Percentiles rank a stretch among this genome's conserved stretches.
phyloP scores from a whole-genome alignment of 352 stramenopile species.

The Peronospora belbahrii region DNA sequence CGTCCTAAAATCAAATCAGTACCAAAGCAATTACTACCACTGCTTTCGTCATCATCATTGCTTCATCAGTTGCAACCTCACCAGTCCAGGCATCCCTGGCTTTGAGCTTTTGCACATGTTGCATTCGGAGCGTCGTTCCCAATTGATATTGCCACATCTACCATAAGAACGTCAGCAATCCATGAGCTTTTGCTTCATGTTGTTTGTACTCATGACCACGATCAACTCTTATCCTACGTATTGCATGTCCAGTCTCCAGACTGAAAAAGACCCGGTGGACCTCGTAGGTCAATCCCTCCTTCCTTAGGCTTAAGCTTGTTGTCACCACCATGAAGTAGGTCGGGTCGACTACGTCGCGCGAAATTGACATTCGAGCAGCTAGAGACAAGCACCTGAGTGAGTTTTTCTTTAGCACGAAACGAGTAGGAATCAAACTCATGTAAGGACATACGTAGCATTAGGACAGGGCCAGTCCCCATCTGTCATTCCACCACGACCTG shows the following conservation, averaged over 20 bases:
- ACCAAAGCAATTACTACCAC: not conserved
- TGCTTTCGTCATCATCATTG: not conserved
- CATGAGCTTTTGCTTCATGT: no score
- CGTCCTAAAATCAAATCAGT: constrained; percentile 34
- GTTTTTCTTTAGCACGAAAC: not conserved
- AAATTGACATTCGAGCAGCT: constrained; percentile 85
- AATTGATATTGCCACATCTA: constrained; percentile 84
- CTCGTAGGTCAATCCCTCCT: constrained; percentile 31
- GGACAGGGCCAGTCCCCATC: constrained; percentile 76
- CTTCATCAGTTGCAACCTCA: constrained; percentile 15
- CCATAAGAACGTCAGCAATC: not conserved
- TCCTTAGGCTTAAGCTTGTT: constrained; percentile 20
- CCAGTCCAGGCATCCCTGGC: constrained; percentile 51
- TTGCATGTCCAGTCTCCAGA: constrained; percentile 74
- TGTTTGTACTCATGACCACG: no score
- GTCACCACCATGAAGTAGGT: constrained; percentile 26
- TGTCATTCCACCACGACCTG: constrained; percentile 32
- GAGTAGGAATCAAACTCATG: not conserved
- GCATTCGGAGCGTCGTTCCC: constrained; percentile 76
- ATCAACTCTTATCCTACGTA: constrained; percentile 42
- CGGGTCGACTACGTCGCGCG: constrained; percentile 52
- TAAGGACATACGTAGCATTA: constrained; percentile 54
- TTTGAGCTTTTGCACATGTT: constrained; percentile 85
- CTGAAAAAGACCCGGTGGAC: constrained; percentile 71
- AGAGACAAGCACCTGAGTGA: not conserved